Conservation (phyloP, 176 grass and related monocot species). For the Zoysia japonica region DNA sequence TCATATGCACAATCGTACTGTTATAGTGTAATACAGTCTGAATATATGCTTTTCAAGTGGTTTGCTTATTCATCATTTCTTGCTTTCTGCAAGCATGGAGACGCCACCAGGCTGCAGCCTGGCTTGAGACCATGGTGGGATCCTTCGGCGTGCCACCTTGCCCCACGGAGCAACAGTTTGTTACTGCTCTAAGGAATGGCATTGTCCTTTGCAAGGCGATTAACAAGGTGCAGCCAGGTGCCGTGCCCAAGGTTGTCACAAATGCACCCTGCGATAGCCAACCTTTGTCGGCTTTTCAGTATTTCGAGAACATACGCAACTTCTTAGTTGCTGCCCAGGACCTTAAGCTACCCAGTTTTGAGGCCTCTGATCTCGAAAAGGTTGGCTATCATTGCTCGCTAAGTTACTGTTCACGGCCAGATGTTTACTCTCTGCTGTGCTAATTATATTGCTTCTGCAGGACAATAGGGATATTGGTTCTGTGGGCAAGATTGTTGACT, state of each 20-base stretch:
- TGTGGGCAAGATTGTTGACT: constrained; percentile 73
- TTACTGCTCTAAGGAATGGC: constrained; percentile 66
- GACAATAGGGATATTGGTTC: constrained; percentile 66
- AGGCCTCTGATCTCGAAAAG: constrained; percentile 85
- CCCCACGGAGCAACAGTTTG: constrained; percentile 71
- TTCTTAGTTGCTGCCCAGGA: constrained; percentile 79
- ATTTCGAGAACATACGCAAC: constrained; percentile 93
- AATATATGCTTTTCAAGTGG: background rate
- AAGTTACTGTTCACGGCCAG: background rate
- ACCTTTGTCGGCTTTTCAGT: constrained; percentile 71
- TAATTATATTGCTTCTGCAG: constrained; percentile 49
- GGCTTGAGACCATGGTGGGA: constrained; percentile 69
- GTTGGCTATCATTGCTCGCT: constrained; percentile 39
- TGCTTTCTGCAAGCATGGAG: constrained; percentile 61
- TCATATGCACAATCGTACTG: background rate
- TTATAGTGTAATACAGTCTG: background rate
- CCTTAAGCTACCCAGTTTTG: constrained; percentile 70
- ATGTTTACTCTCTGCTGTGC: background rate
- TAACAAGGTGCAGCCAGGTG: constrained; percentile 72
- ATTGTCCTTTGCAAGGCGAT: constrained; percentile 84
- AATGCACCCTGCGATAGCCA: constrained; percentile 62
- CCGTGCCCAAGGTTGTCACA: constrained; percentile 62
- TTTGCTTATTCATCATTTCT: constrained; percentile 35
- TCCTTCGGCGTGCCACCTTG: constrained; percentile 48
- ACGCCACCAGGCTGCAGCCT: constrained; percentile 63